These are phyloP conservation scores for Clitopilus passeckerianus DNA, from an alignment of 768 basidiomycete genomes.

Conservation along the genomic window DNA sequence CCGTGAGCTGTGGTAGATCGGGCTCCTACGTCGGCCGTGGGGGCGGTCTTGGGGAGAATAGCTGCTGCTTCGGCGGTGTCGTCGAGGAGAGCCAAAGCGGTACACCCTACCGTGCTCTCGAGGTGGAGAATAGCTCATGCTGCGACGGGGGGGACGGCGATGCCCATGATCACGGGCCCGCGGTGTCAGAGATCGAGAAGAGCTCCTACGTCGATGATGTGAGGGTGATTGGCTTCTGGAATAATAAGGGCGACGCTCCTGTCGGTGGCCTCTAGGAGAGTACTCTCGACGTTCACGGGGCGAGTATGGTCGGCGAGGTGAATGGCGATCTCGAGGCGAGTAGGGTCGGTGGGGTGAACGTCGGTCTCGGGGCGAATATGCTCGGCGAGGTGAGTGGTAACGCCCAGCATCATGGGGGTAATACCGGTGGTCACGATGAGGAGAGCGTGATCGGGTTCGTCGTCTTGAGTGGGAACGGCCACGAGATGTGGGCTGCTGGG, in stretches of 20 bases:
- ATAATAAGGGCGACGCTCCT: neutral
- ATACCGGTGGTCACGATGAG: neutral
- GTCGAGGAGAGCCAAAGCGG: slow-evolving; percentile 5
- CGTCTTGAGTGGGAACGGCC: neutral
- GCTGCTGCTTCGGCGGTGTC: slow-evolving; percentile 4
- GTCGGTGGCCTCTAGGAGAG: no score
- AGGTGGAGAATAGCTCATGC: slow-evolving; percentile 5
- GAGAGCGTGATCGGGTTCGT: neutral
- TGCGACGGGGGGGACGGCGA: neutral
- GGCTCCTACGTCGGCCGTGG: slow-evolving; percentile 3
- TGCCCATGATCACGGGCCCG: neutral
- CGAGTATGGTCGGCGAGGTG: neutral
- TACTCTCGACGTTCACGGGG: neutral
- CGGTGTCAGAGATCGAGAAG: neutral
- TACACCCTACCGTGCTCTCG: slow-evolving; percentile 18
- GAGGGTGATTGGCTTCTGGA: neutral
- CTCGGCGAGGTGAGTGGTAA: neutral
- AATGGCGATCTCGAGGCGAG: neutral
- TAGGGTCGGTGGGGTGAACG: neutral
- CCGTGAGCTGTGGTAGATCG: slow-evolving; percentile 4
- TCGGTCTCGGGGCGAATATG: neutral
- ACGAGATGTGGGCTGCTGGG: neutral
- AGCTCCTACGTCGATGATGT: neutral
- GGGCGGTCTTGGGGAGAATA: slow-evolving; percentile 1
- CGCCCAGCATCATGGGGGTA: neutral